Evolutionary conservation across 2,329 filamentous ascomycete genomes (phyloP), one percentile per base, ranked within the genome.

Genomic region (Dendryphion nanum): DNA sequence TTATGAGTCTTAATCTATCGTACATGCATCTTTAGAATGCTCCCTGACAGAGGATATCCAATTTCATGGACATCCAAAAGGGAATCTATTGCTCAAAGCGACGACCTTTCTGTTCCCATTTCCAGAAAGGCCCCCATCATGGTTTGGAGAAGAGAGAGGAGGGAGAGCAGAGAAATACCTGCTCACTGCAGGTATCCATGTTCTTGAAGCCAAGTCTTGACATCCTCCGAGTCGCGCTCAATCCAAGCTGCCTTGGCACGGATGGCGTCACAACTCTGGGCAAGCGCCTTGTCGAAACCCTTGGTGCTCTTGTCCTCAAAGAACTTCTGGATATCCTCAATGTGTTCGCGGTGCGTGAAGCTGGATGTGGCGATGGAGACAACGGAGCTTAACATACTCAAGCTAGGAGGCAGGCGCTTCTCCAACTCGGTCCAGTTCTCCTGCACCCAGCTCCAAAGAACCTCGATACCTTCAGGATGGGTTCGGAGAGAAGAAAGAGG

Each of bases 191-290:
- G 59, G 53, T 85, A 86, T 37, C 78, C 77, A 53, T 84, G 81
- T 55, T 77, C 72, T 66, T 80, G 79, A 48, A 88, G 69, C 84
- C 85, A 90, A 37, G 66, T 57, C 62, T 79, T 76, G n/a, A 95
- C 86, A 66, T 95, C 88, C 18, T 79, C 76, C 30, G 76, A 74
- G 66, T 95, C 90, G 41, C 89, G 79, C 64, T 81, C 70, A 39
- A 94, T 63, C 88, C 88, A 95, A 42, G 82, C 78, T 53, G 84
- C 77, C 79, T 95, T 97, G 38, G 89, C 89, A 44, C 80, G 79
- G 56, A 96, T 85, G 4, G 83, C 77, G 64, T 97, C 91, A 51
- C 85, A 77, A 64, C 85, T 91, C 74, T 97, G 91, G n/a, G 89
- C 88, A 41, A 97, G 73, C 33, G 86, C 83, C 63, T 90, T 83